Percentiles rank a stretch among this genome's conserved stretches.
These are phyloP conservation scores for Bassia scoparia DNA, from an alignment of 148 eudicot genomes.

Conservation along the genomic window DNA sequence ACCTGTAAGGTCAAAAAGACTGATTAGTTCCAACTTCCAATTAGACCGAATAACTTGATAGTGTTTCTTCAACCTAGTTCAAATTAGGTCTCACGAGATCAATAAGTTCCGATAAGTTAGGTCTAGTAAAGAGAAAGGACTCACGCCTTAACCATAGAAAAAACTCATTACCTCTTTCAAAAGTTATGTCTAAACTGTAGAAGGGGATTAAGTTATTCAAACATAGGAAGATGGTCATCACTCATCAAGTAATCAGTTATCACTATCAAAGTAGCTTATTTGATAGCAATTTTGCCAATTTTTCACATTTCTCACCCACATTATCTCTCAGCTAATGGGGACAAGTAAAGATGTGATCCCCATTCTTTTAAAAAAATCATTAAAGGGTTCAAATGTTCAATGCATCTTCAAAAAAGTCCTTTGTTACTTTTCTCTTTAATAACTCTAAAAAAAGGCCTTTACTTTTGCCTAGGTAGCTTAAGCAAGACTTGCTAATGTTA, in stretches of 20 bases:
- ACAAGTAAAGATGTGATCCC: neutral
- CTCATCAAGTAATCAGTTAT: too few species aligned
- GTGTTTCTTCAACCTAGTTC: too few species aligned
- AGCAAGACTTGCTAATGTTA: neutral
- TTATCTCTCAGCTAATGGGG: slow-evolving; percentile 7
- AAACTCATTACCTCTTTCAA: neutral
- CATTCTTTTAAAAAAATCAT: neutral
- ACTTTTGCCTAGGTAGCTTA: neutral
- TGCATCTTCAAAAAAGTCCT: slow-evolving; percentile 7
- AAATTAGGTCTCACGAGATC: too few species aligned
- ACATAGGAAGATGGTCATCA: neutral
- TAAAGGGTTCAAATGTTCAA: neutral
- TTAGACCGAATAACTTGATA: too few species aligned
- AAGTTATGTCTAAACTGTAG: neutral
- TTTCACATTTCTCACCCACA: too few species aligned
- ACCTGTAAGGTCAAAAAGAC: too few species aligned
- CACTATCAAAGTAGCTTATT: neutral
- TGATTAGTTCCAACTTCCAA: too few species aligned
- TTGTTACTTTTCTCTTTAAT: neutral
- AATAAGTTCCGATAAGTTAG: too few species aligned
- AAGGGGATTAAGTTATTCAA: too few species aligned
- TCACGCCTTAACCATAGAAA: neutral
- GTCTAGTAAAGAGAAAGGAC: too few species aligned
- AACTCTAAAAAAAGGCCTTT: neutral
- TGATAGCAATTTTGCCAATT: neutral